phyloP scores from a whole-genome alignment of 2,329 filamentous ascomycete species.

The Exophiala xenobiotica region DNA sequence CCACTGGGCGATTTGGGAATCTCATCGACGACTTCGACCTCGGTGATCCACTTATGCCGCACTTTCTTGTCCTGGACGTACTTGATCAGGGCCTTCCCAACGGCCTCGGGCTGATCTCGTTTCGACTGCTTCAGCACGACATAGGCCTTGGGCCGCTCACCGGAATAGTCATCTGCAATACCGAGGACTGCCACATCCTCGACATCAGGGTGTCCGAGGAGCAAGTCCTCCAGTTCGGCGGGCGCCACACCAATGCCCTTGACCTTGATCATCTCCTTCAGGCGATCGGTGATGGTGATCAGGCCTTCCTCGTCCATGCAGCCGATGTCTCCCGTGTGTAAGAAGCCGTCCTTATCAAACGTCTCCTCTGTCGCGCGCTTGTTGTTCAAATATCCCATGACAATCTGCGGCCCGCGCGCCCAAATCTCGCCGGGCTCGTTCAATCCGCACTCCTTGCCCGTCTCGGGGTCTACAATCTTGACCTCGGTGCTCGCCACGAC shows the following conservation, averaged over 20 bases:
- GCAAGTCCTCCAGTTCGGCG: constrained; percentile 48
- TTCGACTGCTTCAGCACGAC: constrained; percentile 38
- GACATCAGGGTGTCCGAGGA: constrained; percentile 47
- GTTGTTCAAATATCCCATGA: constrained; percentile 75
- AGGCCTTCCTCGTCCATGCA: constrained; percentile 56
- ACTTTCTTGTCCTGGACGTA: constrained; percentile 43
- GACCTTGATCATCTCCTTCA: constrained; percentile 58
- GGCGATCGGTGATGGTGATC: constrained; percentile 71
- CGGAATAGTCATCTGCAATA: constrained; percentile 39
- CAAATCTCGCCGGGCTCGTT: constrained; percentile 61
- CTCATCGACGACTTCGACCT: constrained; percentile 49
- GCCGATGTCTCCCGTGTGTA: constrained; percentile 68
- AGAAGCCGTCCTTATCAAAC: constrained; percentile 59
- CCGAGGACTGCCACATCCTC: constrained; percentile 50
- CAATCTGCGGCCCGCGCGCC: constrained; percentile 77
- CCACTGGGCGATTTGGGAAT: constrained; percentile 53
- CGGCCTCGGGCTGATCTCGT: constrained; percentile 11
- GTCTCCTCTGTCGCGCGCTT: constrained; percentile 68
- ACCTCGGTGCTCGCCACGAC: constrained; percentile 59
- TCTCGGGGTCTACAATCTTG: constrained; percentile 55
- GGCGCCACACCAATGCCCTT: constrained; percentile 50
- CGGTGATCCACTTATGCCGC: constrained; percentile 38
- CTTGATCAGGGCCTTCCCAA: constrained; percentile 24
- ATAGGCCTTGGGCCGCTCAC: constrained; percentile 41
- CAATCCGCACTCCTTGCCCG: constrained; percentile 52